Conservation (phyloP, 1,284 basidiomycete genomes). For the Baeospora myosura region DNA sequence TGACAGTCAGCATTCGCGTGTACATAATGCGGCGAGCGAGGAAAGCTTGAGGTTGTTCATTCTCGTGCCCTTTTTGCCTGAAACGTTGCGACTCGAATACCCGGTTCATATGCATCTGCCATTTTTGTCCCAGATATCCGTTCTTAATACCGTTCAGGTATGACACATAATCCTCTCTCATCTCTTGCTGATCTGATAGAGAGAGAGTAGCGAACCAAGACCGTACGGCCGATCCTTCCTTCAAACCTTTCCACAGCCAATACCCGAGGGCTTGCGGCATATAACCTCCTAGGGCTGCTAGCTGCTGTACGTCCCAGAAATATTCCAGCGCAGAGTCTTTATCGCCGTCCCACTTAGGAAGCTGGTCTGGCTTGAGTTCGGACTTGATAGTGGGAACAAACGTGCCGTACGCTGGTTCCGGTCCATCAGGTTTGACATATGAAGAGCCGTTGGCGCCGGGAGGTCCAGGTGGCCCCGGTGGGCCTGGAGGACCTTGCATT, state of each 20-base stretch:
- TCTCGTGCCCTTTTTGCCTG: background rate
- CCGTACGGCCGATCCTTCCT: background rate
- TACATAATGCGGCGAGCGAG: background rate
- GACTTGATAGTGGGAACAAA: background rate
- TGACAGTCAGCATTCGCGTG: background rate
- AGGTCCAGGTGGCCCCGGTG: background rate
- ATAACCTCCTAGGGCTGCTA: too few species aligned
- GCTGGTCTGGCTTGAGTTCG: background rate
- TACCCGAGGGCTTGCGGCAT: background rate
- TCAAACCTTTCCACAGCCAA: background rate
- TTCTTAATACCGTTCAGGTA: background rate
- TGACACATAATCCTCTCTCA: background rate
- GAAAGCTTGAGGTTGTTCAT: background rate
- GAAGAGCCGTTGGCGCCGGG: background rate
- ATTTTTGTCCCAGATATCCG: background rate
- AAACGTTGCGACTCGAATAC: background rate
- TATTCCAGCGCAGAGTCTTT: background rate
- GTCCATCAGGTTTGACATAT: background rate
- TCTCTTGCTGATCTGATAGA: background rate
- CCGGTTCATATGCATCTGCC: background rate
- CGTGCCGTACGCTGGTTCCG: too few species aligned
- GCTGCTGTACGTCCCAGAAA: too few species aligned
- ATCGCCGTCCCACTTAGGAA: background rate
- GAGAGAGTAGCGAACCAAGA: background rate
- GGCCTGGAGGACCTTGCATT: background rate